Evolutionary conservation across 805 yeast genomes (phyloP), one percentile per base, ranked within the genome.

Genomic region (Ogataea nitratoaversa): DNA sequence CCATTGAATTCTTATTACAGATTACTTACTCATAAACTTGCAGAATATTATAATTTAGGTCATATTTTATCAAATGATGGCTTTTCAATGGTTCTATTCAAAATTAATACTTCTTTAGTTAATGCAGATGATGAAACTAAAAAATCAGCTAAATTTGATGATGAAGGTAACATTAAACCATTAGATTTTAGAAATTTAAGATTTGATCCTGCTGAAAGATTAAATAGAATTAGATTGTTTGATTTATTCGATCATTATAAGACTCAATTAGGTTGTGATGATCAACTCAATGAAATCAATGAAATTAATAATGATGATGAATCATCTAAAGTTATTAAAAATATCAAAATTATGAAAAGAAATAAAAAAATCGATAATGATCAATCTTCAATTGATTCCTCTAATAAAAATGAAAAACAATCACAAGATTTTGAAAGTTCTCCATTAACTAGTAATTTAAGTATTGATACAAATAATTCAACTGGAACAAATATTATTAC

Each of bases 1-100:
- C 75, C 84, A 6, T 72, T 78, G 71, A 84, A 84, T 57, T 79
- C 88, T 2, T 84, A 79, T 56, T 79, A 77, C 48, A 64, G 91
- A 48, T 63, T 84, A 34, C 60, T 84, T 39, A 71, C 83, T 0
- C 90, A 84, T 58, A 84, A 82, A 48, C 63, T 82, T 27, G 85
- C 89, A 4, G 82, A 78, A 29, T 82, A 81, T 55, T 80, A 82
- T 52, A 64, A 68, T 19, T 57, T 83, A 41, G 79, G 78, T 32
- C 90, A 84, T 52, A 70, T 70, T 8, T 48, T 71, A 33, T 62
- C 76, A 11, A 74, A 70, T 48, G 79, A 72, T 43, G 79, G 78
- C 8, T 64, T 65, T 37, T 70, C 78, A 12, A 65, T 65, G 68
- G 68, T 65, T 4, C 51, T 65, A 14, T 65, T 58, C 42, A 65